Conservation (phyloP, 2,329 filamentous ascomycete genomes). For the Fusarium sp. region DNA sequence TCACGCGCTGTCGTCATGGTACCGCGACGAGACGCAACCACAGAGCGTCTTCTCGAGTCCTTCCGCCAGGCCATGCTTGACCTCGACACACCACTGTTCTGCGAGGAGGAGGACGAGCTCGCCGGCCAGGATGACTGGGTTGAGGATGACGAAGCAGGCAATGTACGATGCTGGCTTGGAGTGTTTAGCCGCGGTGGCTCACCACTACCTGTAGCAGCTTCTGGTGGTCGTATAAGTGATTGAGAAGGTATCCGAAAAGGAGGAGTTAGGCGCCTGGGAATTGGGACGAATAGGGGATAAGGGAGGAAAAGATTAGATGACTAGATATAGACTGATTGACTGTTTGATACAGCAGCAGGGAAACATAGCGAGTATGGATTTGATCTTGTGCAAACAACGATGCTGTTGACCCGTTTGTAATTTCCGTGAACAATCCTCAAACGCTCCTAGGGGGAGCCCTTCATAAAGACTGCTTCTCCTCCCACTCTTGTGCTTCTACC, state of each 20-base stretch:
- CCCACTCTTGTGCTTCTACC: conserved; percentile 7
- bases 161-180: conserved; percentile 76
- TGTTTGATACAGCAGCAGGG: conserved; percentile 4
- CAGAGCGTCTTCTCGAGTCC: conserved; percentile 68
- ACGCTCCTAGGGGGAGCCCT: neutral
- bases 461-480: conserved; percentile 15
- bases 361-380: conserved; percentile 1
- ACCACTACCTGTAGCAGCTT: conserved; percentile 16
- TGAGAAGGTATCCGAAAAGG: neutral
- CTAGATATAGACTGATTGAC: conserved; percentile 17
- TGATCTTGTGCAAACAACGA: conserved; percentile 13
- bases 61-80: conserved; percentile 71
- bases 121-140: conserved; percentile 80
- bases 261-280: conserved; percentile 2
- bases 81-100: conserved; percentile 59
- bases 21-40: conserved; percentile 78
- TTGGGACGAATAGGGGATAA: conserved; percentile 8
- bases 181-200: conserved; percentile 60
- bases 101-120: conserved; percentile 70
- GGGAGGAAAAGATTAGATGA: neutral
- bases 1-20: conserved; percentile 83
- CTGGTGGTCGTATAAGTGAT: neutral
- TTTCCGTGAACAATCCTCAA: conserved; percentile 27
- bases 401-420: conserved; percentile 25
- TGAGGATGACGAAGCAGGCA: conserved; percentile 58